Conservation (phyloP, 768 basidiomycete genomes). For the Lactarius deliciosus region DNA sequence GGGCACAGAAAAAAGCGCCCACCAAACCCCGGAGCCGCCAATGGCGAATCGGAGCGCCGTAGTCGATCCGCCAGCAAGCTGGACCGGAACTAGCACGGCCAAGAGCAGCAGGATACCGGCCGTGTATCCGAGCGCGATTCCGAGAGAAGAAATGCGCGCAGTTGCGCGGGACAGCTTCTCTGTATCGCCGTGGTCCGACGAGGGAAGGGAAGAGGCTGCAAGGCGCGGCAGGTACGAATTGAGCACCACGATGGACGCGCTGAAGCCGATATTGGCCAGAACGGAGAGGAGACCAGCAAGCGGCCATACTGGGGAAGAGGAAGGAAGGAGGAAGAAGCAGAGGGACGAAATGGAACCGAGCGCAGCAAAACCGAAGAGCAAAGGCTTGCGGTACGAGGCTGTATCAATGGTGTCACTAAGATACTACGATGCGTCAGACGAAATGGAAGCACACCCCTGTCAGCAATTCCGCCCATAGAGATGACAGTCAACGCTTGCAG, state of each 20-base stretch:
- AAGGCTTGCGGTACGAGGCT: constrained; percentile 70
- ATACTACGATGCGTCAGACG: background rate
- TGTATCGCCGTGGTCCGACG: constrained; percentile 42
- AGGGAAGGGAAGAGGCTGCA: constrained; percentile 42
- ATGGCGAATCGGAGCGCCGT: constrained; percentile 80
- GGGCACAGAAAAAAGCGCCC: constrained; percentile 80
- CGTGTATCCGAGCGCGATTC: constrained; percentile 83
- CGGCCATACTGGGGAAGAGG: constrained; percentile 67
- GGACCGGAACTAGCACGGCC: constrained; percentile 78
- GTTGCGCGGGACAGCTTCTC: constrained; percentile 66
- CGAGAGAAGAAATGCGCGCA: constrained; percentile 79
- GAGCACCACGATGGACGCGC: constrained; percentile 83
- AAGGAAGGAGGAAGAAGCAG: constrained; percentile 71
- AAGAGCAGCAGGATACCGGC: constrained; percentile 78
- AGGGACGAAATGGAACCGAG: constrained; percentile 68
- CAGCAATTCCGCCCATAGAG: constrained; percentile 89
- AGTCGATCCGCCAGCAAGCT: constrained; percentile 68
- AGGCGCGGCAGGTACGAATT: constrained; percentile 84
- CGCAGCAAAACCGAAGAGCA: constrained; percentile 73
- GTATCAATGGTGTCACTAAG: constrained; percentile 31
- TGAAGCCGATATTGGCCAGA: constrained; percentile 82
- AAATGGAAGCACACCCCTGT: constrained; percentile 63
- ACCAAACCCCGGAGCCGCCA: constrained; percentile 83
- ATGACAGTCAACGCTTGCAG: constrained; percentile 93
- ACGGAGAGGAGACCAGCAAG: constrained; percentile 69